Percentiles rank a stretch among this genome's conserved stretches.
Evolutionary conservation across 2,329 filamentous ascomycete genomes (phyloP).

Genomic region (Fusarium burgessii): DNA sequence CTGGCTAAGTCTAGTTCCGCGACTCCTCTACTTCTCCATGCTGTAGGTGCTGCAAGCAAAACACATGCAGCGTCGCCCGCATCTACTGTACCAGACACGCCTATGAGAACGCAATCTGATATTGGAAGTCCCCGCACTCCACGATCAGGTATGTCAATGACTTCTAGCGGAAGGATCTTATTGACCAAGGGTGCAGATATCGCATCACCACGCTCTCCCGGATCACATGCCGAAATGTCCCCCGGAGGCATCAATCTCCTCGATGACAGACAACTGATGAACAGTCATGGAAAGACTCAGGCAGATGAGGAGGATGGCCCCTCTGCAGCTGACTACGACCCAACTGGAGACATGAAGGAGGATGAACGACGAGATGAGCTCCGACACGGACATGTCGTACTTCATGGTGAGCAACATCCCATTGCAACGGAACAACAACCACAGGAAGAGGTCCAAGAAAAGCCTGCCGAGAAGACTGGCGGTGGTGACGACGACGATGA

Average conservation of each 20-base stretch:
- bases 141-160: constrained; percentile 57
- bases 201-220: constrained; percentile 58
- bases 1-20: constrained; percentile 83
- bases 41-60: constrained; percentile 71
- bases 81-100: constrained; percentile 60
- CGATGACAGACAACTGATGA: constrained; percentile 76
- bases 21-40: constrained; percentile 80
- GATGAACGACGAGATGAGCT: constrained; percentile 79
- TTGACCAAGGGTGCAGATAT: constrained; percentile 50
- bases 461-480: constrained; percentile 42
- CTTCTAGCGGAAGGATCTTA: not conserved
- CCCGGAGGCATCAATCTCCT: constrained; percentile 72
- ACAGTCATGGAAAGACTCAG: constrained; percentile 63
- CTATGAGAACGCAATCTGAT: constrained; percentile 48
- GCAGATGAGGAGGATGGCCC: constrained; percentile 73
- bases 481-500: constrained; percentile 64
- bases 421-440: constrained; percentile 44
- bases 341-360: constrained; percentile 87
- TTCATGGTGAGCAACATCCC: constrained; percentile 59
- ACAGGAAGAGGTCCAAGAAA: constrained; percentile 44
- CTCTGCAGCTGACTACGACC: constrained; percentile 94
- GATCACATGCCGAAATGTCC: constrained; percentile 65
- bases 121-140: constrained; percentile 61
- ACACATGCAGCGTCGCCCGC: constrained; percentile 65
- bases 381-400: constrained; percentile 67